Evolutionary conservation across 345 rosid species (phyloP).

Genomic region (Gossypium ekmanianum): DNA sequence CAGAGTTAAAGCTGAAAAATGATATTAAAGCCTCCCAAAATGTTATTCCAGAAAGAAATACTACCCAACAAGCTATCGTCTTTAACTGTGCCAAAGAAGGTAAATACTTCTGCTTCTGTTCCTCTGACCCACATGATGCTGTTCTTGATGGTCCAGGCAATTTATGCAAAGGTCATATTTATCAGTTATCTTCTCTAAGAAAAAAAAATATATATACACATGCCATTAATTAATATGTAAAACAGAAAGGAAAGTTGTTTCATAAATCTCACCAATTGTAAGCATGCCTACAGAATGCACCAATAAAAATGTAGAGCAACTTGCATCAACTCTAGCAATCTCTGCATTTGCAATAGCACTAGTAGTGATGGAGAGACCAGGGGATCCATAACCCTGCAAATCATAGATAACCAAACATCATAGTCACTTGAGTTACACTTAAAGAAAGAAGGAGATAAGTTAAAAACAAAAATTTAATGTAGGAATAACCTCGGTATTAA

Average conservation of each 20-base stretch:
- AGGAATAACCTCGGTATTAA: conserved; percentile 66
- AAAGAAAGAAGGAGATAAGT: neutral
- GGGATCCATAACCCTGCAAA: conserved; percentile 83
- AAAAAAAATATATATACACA: neutral
- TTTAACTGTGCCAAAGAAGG: conserved; percentile 73
- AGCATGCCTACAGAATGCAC: conserved; percentile 94
- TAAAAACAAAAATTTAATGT: neutral
- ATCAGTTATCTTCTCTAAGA: neutral
- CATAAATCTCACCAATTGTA: conserved; percentile 64
- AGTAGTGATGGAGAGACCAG: conserved; percentile 72
- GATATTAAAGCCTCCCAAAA: neutral
- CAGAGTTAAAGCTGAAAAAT: neutral
- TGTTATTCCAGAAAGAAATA: conserved; percentile 8
- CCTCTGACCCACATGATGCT: conserved; percentile 92
- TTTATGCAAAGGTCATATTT: conserved; percentile 9
- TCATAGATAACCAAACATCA: conserved; percentile 23
- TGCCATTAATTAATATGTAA: neutral
- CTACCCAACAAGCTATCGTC: conserved; percentile 87
- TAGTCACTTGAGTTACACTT: neutral
- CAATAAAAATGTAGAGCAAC: conserved; percentile 77
- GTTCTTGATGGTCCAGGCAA: conserved; percentile 34
- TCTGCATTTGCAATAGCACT: conserved; percentile 66
- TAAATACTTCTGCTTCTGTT: conserved; percentile 73
- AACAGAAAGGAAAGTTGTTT: neutral
- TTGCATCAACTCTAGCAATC: conserved; percentile 95